phyloP scores from a whole-genome alignment of 176 grass and related monocot genomes.

The Elaeis guineensis region DNA sequence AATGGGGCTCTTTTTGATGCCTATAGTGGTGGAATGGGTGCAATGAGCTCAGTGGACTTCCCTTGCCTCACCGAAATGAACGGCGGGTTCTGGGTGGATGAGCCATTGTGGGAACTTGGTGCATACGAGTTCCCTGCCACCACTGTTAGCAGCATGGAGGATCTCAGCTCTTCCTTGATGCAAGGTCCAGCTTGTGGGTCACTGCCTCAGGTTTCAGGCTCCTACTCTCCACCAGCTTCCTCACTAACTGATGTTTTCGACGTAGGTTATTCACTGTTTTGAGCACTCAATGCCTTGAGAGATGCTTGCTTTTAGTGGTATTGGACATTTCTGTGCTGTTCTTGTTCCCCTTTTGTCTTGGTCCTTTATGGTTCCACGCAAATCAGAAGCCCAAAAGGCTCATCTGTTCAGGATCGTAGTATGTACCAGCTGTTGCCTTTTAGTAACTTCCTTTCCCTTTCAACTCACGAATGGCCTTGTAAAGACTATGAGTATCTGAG shows the following conservation, averaged over 20 bases:
- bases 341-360: too few relatives aligned
- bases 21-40: not conserved
- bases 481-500: too few relatives aligned
- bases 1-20: not conserved
- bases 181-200: not conserved
- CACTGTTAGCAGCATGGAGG: not conserved
- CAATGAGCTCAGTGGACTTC: not conserved
- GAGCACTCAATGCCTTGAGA: not conserved
- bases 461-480: too few relatives aligned
- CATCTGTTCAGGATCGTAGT: too few relatives aligned
- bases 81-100: not conserved
- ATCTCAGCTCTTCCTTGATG: not conserved
- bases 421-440: too few relatives aligned
- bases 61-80: not conserved
- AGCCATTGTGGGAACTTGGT: conserved; percentile 4
- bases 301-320: too few relatives aligned
- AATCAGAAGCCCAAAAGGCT: too few relatives aligned
- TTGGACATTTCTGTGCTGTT: too few relatives aligned
- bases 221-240: not conserved
- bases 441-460: too few relatives aligned
- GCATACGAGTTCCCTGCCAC: not conserved
- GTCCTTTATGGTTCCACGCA: too few relatives aligned
- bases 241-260: conserved; percentile 1
- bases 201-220: conserved; percentile 2
- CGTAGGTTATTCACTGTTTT: conserved; percentile 6